Evolutionary conservation across 2,329 filamentous ascomycete genomes (phyloP), one percentile per base, ranked within the genome.

Genomic region (Trichophyton schoenleinii): DNA sequence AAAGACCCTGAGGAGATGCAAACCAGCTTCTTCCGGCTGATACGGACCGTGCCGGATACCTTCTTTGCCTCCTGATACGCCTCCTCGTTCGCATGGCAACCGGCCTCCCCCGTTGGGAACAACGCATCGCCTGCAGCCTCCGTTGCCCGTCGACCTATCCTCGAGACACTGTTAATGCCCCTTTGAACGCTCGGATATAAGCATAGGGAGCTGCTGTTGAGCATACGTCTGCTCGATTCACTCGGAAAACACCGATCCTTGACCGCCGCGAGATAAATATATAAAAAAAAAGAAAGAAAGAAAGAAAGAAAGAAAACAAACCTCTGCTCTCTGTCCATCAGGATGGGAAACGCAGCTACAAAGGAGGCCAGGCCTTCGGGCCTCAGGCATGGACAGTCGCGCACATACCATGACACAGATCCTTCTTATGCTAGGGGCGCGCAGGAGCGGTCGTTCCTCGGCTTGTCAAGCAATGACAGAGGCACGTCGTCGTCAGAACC

Each of bases 361-460:
- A 78, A 76, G 68, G 76, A 78, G 69, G 71, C 74, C 60, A 73
- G 76, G 64, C 68, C 71, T 25, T 64, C 66, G 8, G 36, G 57
- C 8, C 25, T 52, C 6, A 64, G 64, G 42, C 61, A 63, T 60
- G 55, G 60, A 18, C 63, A 63, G 48, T 55, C 58, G 13, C 63
- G 63, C 15, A 48, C 38, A 20, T 59, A 65, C 28, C 46, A 63
- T 46, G 41, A 57, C 22, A 41, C 48, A 22, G 41, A 63, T 15
- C n/a, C 48, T 8, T 48, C 58, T 28, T n/a, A 58, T 22, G 9
- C 58, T 3, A 52, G 34, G 15, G 62, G 42, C 36, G 67, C 70
- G 15, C 80, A 79, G 48, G 83, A 86, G 66, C 74, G 86, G 38
- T 81, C 81, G 0, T 80, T 86, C 64, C 77, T 86, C 36, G 80